Evolutionary conservation across 2,329 filamentous ascomycete genomes (phyloP).

Genomic region (Zalaria obscura): DNA sequence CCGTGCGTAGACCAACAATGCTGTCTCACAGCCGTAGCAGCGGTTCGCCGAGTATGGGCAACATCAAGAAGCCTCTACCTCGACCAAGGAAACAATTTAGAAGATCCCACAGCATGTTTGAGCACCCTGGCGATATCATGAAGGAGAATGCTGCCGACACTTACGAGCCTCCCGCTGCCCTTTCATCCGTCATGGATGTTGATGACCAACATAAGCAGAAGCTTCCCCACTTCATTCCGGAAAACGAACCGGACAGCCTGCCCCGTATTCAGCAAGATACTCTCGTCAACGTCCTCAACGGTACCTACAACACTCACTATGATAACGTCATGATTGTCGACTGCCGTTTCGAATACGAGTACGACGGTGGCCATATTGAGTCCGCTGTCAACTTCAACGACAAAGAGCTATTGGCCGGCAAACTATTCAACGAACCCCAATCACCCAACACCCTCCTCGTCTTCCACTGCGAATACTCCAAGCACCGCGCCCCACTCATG

Average conservation of each 20-base stretch:
- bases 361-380: slow-evolving; percentile 87
- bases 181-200: slow-evolving; percentile 67
- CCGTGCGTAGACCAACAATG: slow-evolving; percentile 48
- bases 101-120: slow-evolving; percentile 94
- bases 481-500: slow-evolving; percentile 90
- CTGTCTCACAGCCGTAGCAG: slow-evolving; percentile 44
- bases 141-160: slow-evolving; percentile 54
- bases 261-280: slow-evolving; percentile 75
- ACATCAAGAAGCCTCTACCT: slow-evolving; percentile 56
- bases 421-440: slow-evolving; percentile 53
- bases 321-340: slow-evolving; percentile 80
- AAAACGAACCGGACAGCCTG: slow-evolving; percentile 71
- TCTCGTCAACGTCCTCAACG: slow-evolving; percentile 75
- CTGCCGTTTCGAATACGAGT: slow-evolving; percentile 98
- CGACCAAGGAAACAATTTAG: slow-evolving; percentile 72
- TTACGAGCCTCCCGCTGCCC: slow-evolving; percentile 34
- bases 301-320: slow-evolving; percentile 62
- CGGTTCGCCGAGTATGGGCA: slow-evolving; percentile 59
- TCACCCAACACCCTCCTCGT: slow-evolving; percentile 68
- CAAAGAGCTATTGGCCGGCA: slow-evolving; percentile 69
- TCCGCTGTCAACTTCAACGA: slow-evolving; percentile 94
- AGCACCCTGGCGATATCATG: slow-evolving; percentile 77
- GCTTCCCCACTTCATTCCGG: slow-evolving; percentile 71
- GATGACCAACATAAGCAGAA: slow-evolving; percentile 60
- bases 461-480: slow-evolving; percentile 97